Percentiles rank a stretch among this genome's conserved stretches.
These are phyloP conservation scores for Apiospora kogelbergensis DNA, from an alignment of 2,329 filamentous ascomycete species.

Conservation along the genomic window DNA sequence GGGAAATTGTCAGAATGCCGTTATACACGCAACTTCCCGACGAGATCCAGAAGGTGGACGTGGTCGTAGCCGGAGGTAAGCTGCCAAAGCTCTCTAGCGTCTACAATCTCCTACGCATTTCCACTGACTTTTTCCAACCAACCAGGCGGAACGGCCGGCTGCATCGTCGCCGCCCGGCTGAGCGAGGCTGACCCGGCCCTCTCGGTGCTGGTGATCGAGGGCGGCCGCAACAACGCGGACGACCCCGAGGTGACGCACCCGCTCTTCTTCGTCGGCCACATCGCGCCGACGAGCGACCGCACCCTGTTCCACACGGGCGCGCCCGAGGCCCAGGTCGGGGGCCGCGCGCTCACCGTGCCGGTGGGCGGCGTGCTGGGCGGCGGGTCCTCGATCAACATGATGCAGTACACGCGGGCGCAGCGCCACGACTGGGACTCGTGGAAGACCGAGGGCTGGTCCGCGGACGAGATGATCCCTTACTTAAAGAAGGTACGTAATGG, in stretches of 20 bases:
- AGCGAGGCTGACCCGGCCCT: conserved; percentile 8
- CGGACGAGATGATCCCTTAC: conserved; percentile 44
- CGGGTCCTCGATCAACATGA: conserved; percentile 50
- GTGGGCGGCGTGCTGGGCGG: conserved; percentile 51
- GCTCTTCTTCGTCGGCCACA: conserved; percentile 47
- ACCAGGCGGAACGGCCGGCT: conserved; percentile 12
- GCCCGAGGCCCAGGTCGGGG: conserved; percentile 37
- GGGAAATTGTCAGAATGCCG: conserved; percentile 18
- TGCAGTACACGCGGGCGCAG: conserved; percentile 41
- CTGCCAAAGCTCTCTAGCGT: too few species aligned
- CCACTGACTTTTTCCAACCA: neutral
- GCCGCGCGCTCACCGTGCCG: conserved; percentile 41
- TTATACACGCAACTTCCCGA: conserved; percentile 22
- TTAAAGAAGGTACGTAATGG: conserved; percentile 45
- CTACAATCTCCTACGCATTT: neutral
- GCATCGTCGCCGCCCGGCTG: conserved; percentile 12
- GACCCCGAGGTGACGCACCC: conserved; percentile 36
- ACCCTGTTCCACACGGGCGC: conserved; percentile 46
- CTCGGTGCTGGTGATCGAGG: conserved; percentile 11
- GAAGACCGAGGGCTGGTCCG: conserved; percentile 29
- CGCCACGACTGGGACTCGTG: conserved; percentile 32
- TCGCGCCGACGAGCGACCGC: conserved; percentile 44
- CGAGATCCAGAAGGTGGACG: conserved; percentile 26
- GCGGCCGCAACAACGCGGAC: conserved; percentile 12
- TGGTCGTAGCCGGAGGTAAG: conserved; percentile 30